Evolutionary conservation across 192 early-diverging fungal species (phyloP).

Genomic region (Entomortierella beljakovae): DNA sequence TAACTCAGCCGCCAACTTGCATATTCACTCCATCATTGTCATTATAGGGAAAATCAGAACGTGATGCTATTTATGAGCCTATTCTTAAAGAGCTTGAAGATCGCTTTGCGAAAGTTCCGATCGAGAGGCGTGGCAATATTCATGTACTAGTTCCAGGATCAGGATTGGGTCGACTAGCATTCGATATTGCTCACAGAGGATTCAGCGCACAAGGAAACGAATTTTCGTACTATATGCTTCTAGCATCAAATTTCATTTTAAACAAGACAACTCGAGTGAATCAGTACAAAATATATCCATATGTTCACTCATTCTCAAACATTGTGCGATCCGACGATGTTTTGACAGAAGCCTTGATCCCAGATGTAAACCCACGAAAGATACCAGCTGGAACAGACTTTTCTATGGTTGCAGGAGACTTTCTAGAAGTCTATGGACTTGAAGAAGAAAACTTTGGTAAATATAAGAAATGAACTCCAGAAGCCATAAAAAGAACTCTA

Average conservation of each 20-base stretch:
- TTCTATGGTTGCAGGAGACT: conserved; percentile 98
- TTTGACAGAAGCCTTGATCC: conserved; percentile 76
- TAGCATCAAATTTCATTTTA: conserved; percentile 94
- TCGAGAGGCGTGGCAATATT: conserved; percentile 68
- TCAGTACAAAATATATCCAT: conserved; percentile 87
- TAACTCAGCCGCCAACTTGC: neutral
- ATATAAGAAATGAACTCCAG: neutral
- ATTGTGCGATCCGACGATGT: conserved; percentile 68
- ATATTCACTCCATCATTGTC: neutral
- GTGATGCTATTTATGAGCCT: conserved; percentile 83
- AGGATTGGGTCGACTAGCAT: conserved; percentile 93
- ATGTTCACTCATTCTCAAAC: conserved; percentile 94
- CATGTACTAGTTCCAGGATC: conserved; percentile 94
- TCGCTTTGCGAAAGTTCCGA: conserved; percentile 63
- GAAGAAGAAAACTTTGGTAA: conserved; percentile 66
- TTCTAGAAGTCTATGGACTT: conserved; percentile 87
- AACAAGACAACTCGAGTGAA: conserved; percentile 73
- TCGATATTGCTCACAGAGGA: conserved; percentile 85
- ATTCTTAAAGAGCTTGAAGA: conserved; percentile 78
- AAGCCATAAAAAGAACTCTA: neutral
- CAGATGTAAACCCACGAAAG: conserved; percentile 82
- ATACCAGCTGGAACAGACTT: conserved; percentile 81
- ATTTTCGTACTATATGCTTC: conserved; percentile 97
- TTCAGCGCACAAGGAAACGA: conserved; percentile 93
- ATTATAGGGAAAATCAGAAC: conserved; percentile 75